Evolutionary conservation across 352 stramenopile species (phyloP).

Genomic region (Elongisporangium senticosum): DNA sequence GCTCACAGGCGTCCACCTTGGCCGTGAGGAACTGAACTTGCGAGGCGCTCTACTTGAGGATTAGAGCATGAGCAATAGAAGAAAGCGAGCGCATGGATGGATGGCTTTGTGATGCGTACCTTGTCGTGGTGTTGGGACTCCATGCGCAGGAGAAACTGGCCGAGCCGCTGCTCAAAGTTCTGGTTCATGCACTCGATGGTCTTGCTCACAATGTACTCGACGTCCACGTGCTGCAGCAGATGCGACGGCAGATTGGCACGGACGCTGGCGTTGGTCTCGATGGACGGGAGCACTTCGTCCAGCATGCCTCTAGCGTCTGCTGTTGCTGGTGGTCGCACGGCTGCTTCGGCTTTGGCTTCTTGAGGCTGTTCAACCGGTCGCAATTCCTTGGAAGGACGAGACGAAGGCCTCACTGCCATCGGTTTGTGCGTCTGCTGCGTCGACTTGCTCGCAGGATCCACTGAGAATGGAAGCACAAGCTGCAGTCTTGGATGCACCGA

Average conservation of each 20-base stretch:
- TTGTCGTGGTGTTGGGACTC: constrained; percentile 59
- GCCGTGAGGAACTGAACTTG: constrained; percentile 47
- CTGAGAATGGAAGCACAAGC: too few relatives aligned
- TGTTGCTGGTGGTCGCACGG: too few relatives aligned
- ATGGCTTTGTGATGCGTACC: constrained; percentile 11
- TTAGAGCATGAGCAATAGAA: not conserved
- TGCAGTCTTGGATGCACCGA: too few relatives aligned
- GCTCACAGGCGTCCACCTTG: constrained; percentile 57
- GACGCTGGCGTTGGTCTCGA: constrained; percentile 15
- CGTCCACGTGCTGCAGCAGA: constrained; percentile 33
- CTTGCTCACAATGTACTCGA: constrained; percentile 60
- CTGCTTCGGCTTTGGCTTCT: too few relatives aligned
- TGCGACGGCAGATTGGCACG: constrained; percentile 17
- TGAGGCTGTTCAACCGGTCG: too few relatives aligned
- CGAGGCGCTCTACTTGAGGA: constrained; percentile 22
- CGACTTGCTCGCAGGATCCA: too few relatives aligned
- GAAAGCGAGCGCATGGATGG: not conserved
- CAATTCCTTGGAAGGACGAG: too few relatives aligned
- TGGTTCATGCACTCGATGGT: constrained; percentile 66
- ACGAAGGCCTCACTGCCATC: too few relatives aligned
- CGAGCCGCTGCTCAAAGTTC: constrained; percentile 55
- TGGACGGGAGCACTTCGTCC: not conserved
- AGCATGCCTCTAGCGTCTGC: too few relatives aligned
- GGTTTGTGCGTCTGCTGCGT: too few relatives aligned
- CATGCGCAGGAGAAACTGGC: constrained; percentile 48